phyloP scores from a whole-genome alignment of 1,139 yeast genomes.

The Debaryomyces nepalensis region DNA sequence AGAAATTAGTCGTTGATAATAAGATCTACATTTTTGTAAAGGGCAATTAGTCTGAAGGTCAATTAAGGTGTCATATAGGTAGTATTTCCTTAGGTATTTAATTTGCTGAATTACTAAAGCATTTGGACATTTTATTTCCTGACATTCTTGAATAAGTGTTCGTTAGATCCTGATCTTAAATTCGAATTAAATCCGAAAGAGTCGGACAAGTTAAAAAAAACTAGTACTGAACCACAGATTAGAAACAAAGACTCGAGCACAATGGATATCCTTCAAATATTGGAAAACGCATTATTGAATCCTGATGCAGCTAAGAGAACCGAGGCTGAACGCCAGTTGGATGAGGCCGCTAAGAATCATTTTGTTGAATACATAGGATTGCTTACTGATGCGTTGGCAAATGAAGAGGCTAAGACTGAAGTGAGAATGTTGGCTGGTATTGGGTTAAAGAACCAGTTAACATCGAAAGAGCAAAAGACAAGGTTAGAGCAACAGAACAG shows the following conservation, averaged over 20 bases:
- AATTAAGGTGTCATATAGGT: slow-evolving; percentile 1
- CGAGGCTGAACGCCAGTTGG: slow-evolving; percentile 80
- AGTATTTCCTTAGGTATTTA: neutral
- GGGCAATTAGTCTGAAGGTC: slow-evolving; percentile 2
- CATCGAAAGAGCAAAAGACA: slow-evolving; percentile 68
- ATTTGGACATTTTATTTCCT: neutral
- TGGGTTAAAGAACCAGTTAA: slow-evolving; percentile 83
- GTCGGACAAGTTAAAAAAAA: neutral
- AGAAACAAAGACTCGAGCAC: neutral
- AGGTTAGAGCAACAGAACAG: slow-evolving; percentile 59
- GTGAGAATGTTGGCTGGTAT: slow-evolving; percentile 93
- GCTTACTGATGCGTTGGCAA: slow-evolving; percentile 73
- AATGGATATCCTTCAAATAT: slow-evolving; percentile 73
- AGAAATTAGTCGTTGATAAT: slow-evolving; percentile 3
- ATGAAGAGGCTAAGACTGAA: slow-evolving; percentile 69
- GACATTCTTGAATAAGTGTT: slow-evolving; percentile 1
- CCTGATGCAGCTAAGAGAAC: slow-evolving; percentile 71
- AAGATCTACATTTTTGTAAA: slow-evolving; percentile 5
- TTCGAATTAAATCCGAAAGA: neutral
- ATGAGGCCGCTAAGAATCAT: slow-evolving; percentile 72
- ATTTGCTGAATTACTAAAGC: slow-evolving; percentile 5
- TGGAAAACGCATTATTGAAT: slow-evolving; percentile 77
- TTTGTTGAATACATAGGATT: slow-evolving; percentile 73
- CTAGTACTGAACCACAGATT: too few relatives aligned
- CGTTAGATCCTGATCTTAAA: slow-evolving; percentile 1